A percentile compares a stretch with the other conserved stretches of the same genome.
phyloP scores from a whole-genome alignment of 768 basidiomycete genomes.

The Pilatotrama ljubarskyi region DNA sequence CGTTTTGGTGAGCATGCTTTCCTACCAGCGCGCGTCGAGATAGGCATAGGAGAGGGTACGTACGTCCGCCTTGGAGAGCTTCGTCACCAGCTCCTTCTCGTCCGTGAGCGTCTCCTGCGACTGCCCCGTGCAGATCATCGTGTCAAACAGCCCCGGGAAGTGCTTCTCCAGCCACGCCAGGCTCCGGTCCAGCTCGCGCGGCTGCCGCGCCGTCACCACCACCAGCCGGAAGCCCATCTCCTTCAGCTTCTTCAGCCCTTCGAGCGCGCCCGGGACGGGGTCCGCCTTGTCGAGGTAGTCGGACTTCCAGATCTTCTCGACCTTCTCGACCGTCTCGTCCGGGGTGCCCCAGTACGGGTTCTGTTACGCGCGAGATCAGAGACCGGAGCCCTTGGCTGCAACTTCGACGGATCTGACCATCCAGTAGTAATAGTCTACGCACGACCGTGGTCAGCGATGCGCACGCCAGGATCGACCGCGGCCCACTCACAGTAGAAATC shows the following conservation, averaged over 20 bases:
- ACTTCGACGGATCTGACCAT: slow-evolving; percentile 44
- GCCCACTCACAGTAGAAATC: slow-evolving; percentile 58
- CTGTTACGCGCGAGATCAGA: slow-evolving; percentile 28
- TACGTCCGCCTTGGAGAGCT: slow-evolving; percentile 71
- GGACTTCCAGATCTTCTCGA: slow-evolving; percentile 57
- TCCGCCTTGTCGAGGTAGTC: slow-evolving; percentile 45
- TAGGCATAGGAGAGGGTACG: slow-evolving; percentile 10
- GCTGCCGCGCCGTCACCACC: slow-evolving; percentile 73
- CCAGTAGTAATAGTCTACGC: slow-evolving; percentile 73
- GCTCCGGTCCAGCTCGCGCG: slow-evolving; percentile 54
- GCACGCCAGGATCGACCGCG: not conserved
- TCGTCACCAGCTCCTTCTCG: slow-evolving; percentile 48
- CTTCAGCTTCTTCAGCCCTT: slow-evolving; percentile 55
- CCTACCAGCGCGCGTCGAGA: not conserved
- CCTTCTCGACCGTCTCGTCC: slow-evolving; percentile 57
- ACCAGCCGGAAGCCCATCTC: slow-evolving; percentile 67
- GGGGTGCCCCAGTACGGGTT: slow-evolving; percentile 64
- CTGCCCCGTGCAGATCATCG: slow-evolving; percentile 72
- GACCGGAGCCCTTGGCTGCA: not conserved
- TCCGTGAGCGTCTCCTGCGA: slow-evolving; percentile 56
- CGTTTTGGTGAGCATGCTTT: not conserved
- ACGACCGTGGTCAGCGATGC: not conserved
- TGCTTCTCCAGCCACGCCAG: slow-evolving; percentile 67
- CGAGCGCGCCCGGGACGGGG: slow-evolving; percentile 62
- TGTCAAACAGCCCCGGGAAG: slow-evolving; percentile 63